Evolutionary conservation across 176 grass and related monocot genomes (phyloP), one percentile per base, ranked within the genome.

Genomic region (Poa annua): DNA sequence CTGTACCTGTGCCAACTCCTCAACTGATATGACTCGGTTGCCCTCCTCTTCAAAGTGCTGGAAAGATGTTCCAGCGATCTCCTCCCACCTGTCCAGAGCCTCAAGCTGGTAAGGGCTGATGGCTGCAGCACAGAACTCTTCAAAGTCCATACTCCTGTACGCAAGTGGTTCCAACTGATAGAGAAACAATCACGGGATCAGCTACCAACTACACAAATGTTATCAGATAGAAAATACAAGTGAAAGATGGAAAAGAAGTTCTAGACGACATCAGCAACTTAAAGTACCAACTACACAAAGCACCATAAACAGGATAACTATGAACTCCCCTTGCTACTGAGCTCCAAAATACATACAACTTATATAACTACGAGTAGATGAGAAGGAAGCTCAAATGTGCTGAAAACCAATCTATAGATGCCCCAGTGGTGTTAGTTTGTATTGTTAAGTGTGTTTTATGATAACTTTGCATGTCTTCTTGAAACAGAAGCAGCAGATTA

Each of bases 51-150:
- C 96, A 71, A 99, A 99, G 16, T 94, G 78, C 88, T 95, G 87
- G 36, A 99, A 99, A 83, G 96, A 93, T 76, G 91, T 88, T 85
- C 85, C 94, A 35, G 91, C 96, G 81, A 99, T 96, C 54, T 99
- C 87, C 88, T 99, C 96, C 96, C 96, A 99, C 41, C 83, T 88
- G 57, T 99, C 93, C 87, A 99, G 86, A 52, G 96, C 96, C 83
- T 99, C 96, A 22, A 99, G 93, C 70, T 99, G 96, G 69, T 96
- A 96, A 15, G 96, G 93, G 75, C 93, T 99, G 56, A 94, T 96
- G 25, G 96, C 89, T 44, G 96, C 96, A 39, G 96, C 90, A 83
- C 96, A 99, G 71, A 99, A 99, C 81, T 99, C 96, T 80, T 99
- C 93, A 11, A 96, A 99, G 55, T 99, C 93, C 93, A 99, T 92